Evolutionary conservation across 2,329 filamentous ascomycete species (phyloP).

Genomic region (Amesomyces nigricolor): DNA sequence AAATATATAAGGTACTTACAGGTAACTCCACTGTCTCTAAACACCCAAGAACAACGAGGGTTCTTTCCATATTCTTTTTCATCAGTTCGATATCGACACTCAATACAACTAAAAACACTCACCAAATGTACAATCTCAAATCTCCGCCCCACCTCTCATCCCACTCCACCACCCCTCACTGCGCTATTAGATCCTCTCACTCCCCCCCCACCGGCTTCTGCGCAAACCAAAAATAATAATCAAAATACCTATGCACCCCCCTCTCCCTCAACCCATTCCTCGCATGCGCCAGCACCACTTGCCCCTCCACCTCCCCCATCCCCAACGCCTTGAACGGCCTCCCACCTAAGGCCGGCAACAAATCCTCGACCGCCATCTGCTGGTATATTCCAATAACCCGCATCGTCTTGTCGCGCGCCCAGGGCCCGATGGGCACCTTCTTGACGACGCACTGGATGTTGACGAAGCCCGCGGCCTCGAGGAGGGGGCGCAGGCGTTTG

Average conservation of each 20-base stretch:
- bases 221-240: slow-evolving; percentile 24
- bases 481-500: slow-evolving; percentile 26
- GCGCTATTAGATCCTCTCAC: no score
- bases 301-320: slow-evolving; percentile 54
- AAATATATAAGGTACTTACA: no score
- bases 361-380: slow-evolving; percentile 12
- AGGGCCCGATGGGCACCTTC: slow-evolving; percentile 44
- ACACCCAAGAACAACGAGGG: no score
- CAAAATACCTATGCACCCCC: slow-evolving; percentile 21
- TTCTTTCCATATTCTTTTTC: no score
- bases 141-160: no score
- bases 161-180: no score
- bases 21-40: no score
- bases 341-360: slow-evolving; percentile 15
- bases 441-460: slow-evolving; percentile 36
- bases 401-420: slow-evolving; percentile 42
- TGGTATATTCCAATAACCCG: slow-evolving; percentile 33
- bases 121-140: no score
- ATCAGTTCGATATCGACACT: no score
- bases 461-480: slow-evolving; percentile 36
- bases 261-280: slow-evolving; percentile 21
- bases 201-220: slow-evolving; percentile 9
- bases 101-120: no score
- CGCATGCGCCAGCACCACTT: slow-evolving; percentile 38
- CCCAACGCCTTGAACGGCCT: slow-evolving; percentile 24